phyloP scores from a whole-genome alignment of 148 eudicot species.

The Amaranthus palmeri region DNA sequence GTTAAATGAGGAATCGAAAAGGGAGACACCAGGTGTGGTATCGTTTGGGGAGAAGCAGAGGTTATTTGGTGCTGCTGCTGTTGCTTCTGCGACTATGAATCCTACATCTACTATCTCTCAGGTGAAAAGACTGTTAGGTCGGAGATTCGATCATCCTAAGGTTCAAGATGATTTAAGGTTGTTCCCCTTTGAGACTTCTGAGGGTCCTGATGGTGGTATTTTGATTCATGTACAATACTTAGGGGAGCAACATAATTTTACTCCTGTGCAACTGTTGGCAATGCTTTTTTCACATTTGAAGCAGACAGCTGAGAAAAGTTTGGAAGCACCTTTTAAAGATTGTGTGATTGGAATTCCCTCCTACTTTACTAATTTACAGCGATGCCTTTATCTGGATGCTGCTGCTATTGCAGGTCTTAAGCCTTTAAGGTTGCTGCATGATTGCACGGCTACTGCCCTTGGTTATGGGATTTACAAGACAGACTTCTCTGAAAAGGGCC shows the following conservation, averaged over 20 bases:
- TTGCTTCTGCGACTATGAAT: conserved; percentile 82
- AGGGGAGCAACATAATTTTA: conserved; percentile 48
- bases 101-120: conserved; percentile 85
- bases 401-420: conserved; percentile 67
- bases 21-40: conserved; percentile 80
- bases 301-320: conserved; percentile 63
- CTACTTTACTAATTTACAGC: conserved; percentile 73
- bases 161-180: conserved; percentile 59
- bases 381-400: conserved; percentile 68
- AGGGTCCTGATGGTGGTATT: conserved; percentile 68
- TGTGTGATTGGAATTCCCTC: conserved; percentile 88
- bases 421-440: conserved; percentile 80
- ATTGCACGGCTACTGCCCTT: conserved; percentile 86
- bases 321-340: conserved; percentile 43
- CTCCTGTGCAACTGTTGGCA: conserved; percentile 82
- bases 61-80: conserved; percentile 76
- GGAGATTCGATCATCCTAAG: conserved; percentile 41
- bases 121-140: conserved; percentile 78
- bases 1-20: conserved; percentile 77
- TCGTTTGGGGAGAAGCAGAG: conserved; percentile 92
- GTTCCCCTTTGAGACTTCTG: conserved; percentile 75
- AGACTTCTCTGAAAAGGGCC: conserved; percentile 38
- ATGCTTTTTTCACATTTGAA: conserved; percentile 85
- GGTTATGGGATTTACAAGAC: conserved; percentile 92
- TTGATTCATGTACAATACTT: conserved; percentile 61